These are phyloP conservation scores for Lepidopterella palustris DNA, from an alignment of 495 filamentous ascomycete species.

Conservation along the genomic window DNA sequence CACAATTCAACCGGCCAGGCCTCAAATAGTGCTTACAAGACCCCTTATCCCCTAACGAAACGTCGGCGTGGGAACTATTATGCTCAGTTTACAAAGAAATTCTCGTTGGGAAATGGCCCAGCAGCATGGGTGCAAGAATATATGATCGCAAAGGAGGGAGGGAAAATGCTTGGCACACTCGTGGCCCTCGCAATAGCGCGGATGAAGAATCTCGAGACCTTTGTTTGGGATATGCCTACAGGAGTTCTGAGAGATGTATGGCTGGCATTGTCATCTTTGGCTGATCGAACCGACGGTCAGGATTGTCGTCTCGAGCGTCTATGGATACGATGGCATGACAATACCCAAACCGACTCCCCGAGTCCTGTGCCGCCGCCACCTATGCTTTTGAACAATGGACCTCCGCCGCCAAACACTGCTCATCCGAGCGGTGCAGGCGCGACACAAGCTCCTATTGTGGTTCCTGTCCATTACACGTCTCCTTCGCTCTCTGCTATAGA, in stretches of 20 bases:
- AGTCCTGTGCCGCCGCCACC: constrained; percentile 33
- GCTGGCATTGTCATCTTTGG: constrained; percentile 70
- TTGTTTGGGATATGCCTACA: constrained; percentile 95
- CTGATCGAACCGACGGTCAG: constrained; percentile 51
- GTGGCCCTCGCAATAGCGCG: constrained; percentile 78
- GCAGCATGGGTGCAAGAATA: constrained; percentile 79
- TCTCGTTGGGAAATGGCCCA: constrained; percentile 86
- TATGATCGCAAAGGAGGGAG: constrained; percentile 77
- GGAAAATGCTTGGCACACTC: constrained; percentile 88
- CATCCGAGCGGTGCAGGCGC: constrained; percentile 21
- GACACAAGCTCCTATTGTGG: constrained; percentile 15
- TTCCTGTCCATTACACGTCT: constrained; percentile 19
- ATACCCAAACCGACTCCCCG: constrained; percentile 41
- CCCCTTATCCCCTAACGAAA: constrained; percentile 23
- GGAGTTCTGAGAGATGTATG: constrained; percentile 84
- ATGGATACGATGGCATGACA: constrained; percentile 91
- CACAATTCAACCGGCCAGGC: constrained; percentile 24
- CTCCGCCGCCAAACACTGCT: constrained; percentile 19
- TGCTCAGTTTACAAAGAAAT: constrained; percentile 78
- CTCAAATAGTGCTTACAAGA: constrained; percentile 5
- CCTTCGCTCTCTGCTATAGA: constrained; percentile 37
- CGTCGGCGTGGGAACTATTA: constrained; percentile 67
- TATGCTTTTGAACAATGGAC: constrained; percentile 32
- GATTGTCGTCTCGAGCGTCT: constrained; percentile 68
- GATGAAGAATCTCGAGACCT: constrained; percentile 85